Base-by-base conservation (phyloP, 2,329 filamentous ascomycete genomes). In the Xylaria sp. region DNA sequence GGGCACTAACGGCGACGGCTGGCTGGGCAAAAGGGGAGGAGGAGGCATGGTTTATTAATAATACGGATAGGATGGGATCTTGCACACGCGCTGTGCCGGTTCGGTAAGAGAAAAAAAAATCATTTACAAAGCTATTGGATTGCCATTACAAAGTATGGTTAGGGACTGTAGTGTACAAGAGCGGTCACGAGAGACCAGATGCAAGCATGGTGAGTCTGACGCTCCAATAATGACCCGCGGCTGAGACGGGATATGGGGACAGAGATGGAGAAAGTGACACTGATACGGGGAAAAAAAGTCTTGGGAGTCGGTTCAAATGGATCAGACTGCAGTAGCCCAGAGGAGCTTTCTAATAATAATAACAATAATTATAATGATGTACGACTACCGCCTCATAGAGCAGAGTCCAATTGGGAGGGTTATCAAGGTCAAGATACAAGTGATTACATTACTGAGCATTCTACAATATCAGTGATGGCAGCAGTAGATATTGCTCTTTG, bases 1-100 rank as follows among this genome's bases (percentile, higher is more conserved):
- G 52, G 69, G 72, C 54, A 50, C 67, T 28, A 70, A 65, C 28
- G 67, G 65, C 50, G 60, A 59, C 55, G 70, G 75, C 55, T 76
- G 73, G 66, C 71, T 71, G 60, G 72, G 74, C 73, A 76, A 76
- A 77, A 75, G 76, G 73, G 74, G 70, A 72, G 76, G 65, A 72
- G 76, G 65, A 72, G 76, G 64, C 76, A 78, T 78, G 15, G 67
- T 72, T 73, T 74, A 48, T 58, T 50, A 60, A 50, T 58, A 51
- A 56, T 65, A 48, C n/a, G 31, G 34, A 63, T 3, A 20, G 48
- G 52, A 44, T 25, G 41, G 41, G 15, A 46, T 18, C 25, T 12
- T 44, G 66, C 55, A 18, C 48, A 7, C 61, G 41, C 46, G 54
- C 62, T 66, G 59, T 69, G 59, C 67, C 64, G 63, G 54, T 44